phyloP scores from a whole-genome alignment of 2,329 filamentous ascomycete genomes.

The Colletotrichum sp. region DNA sequence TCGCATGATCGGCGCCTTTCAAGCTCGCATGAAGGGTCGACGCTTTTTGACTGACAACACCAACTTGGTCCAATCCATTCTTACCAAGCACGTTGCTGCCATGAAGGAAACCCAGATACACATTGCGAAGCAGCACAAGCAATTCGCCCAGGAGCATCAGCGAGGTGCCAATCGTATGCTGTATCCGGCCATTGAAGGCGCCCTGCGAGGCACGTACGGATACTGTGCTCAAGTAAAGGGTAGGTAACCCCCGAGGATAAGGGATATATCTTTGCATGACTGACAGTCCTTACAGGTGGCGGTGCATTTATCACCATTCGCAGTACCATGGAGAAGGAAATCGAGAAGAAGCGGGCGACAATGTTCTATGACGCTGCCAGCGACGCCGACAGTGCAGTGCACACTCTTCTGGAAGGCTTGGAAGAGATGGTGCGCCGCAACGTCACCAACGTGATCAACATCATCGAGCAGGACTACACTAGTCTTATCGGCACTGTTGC shows the following conservation, averaged over 20 bases:
- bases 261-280: neutral
- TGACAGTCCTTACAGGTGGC: neutral
- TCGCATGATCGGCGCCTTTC: neutral
- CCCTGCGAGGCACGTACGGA: neutral
- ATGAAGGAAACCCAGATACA: neutral
- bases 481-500: conserved; percentile 22
- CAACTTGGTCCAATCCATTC: neutral
- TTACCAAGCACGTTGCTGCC: neutral
- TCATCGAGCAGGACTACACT: conserved; percentile 25
- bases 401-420: neutral
- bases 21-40: neutral
- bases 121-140: neutral
- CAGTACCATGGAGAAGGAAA: conserved; percentile 23
- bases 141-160: conserved; percentile 8
- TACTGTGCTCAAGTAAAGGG: neutral
- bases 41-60: neutral
- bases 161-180: conserved; percentile 24
- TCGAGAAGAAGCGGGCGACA: neutral
- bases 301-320: conserved; percentile 27
- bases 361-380: conserved; percentile 23
- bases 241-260: neutral
- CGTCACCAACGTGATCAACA: conserved; percentile 36
- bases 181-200: neutral
- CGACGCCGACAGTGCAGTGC: conserved; percentile 15
- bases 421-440: neutral